phyloP scores from a whole-genome alignment of 2,329 filamentous ascomycete species.

The Aureobasidium sp. region DNA sequence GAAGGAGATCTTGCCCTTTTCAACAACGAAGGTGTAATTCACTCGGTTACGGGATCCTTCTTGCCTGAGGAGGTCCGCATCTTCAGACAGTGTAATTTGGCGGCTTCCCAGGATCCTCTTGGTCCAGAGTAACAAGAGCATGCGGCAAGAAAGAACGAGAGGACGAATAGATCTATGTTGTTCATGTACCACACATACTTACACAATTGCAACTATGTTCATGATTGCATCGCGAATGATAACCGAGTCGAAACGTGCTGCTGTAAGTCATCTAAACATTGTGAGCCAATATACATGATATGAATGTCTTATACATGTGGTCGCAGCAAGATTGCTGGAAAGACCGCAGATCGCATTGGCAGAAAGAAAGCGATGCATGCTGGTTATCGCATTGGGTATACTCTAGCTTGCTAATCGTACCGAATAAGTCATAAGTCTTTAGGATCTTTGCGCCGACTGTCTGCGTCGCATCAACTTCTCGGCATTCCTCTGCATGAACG shows the following conservation, averaged over 20 bases:
- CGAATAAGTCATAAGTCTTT: background rate
- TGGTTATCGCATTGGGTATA: background rate
- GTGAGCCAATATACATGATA: background rate
- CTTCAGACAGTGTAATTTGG: slow-evolving; percentile 74
- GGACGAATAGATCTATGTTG: background rate
- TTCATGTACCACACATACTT: too few relatives aligned
- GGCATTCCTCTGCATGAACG: slow-evolving; percentile 30
- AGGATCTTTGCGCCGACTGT: background rate
- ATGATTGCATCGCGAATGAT: too few relatives aligned
- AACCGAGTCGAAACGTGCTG: background rate
- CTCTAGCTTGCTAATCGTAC: background rate
- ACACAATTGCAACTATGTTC: too few relatives aligned
- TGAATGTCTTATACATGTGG: background rate
- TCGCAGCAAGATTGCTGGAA: background rate
- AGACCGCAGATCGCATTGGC: background rate
- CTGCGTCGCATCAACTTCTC: slow-evolving; percentile 23
- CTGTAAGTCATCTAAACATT: too few relatives aligned
- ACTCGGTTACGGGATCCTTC: slow-evolving; percentile 71
- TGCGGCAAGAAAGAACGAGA: too few relatives aligned
- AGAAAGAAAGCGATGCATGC: background rate
- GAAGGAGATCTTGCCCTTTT: slow-evolving; percentile 72
- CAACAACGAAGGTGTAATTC: slow-evolving; percentile 68
- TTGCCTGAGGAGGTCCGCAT: slow-evolving; percentile 64
- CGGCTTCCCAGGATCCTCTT: slow-evolving; percentile 53
- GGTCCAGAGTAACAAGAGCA: slow-evolving; percentile 35